Evolutionary conservation across 2,329 filamentous ascomycete genomes (phyloP).

Genomic region (Scedosporium dehoogii): DNA sequence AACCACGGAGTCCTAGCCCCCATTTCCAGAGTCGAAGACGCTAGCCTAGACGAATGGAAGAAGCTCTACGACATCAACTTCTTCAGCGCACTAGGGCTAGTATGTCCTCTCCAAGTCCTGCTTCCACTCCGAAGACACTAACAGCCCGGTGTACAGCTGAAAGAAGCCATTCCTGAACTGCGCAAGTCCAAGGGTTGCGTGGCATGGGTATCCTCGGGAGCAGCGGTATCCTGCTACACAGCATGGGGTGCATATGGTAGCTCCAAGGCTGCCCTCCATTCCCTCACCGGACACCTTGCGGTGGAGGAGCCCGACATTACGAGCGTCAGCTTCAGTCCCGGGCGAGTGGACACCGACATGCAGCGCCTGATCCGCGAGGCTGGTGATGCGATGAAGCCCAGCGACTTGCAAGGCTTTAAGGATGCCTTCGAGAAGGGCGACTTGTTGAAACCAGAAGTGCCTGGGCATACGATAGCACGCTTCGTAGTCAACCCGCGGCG

Average conservation of each 20-base stretch:
- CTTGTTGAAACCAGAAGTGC: constrained; percentile 71
- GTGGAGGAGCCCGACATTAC: constrained; percentile 70
- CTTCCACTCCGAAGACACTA: neutral
- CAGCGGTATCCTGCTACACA: constrained; percentile 53
- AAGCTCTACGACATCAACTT: constrained; percentile 73
- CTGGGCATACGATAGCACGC: constrained; percentile 76
- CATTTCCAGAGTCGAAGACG: constrained; percentile 59
- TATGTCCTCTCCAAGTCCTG: constrained; percentile 28
- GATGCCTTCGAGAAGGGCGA: constrained; percentile 59
- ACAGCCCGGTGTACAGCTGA: constrained; percentile 39
- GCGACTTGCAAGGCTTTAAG: constrained; percentile 58
- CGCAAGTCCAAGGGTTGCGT: constrained; percentile 61
- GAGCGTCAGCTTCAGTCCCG: constrained; percentile 64
- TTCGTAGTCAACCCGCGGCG: constrained; percentile 56
- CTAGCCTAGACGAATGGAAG: constrained; percentile 65
- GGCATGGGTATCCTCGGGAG: constrained; percentile 72
- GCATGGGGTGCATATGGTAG: constrained; percentile 77
- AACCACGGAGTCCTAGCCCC: constrained; percentile 82
- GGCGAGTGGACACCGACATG: constrained; percentile 84
- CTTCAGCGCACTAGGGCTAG: constrained; percentile 71
- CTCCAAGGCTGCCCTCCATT: constrained; percentile 75
- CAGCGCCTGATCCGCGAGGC: constrained; percentile 63
- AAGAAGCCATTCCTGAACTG: constrained; percentile 60
- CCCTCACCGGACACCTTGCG: constrained; percentile 62
- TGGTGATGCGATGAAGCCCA: constrained; percentile 36